Base-by-base conservation (phyloP, 768 basidiomycete species). In the Agrocybe praecox region DNA sequence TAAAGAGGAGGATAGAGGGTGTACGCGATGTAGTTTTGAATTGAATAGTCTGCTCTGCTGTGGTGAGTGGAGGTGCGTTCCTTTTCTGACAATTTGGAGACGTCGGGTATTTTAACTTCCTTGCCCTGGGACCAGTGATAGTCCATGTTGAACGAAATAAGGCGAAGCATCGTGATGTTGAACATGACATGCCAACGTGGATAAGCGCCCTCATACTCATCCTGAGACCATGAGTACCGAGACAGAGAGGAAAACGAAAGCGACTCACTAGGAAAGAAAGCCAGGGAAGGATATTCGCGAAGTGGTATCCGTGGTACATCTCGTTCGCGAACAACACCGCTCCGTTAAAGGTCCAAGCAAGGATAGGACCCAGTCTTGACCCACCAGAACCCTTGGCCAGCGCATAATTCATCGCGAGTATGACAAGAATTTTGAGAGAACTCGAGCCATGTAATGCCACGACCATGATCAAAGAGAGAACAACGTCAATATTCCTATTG, bases 101-200 rank as follows among this genome's bases (percentile, higher is more conserved):
- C 59, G 46, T 67, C 70, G 77, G 60, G 57, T 29, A 84, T 86
- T 66, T 86, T 78, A 34, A 66, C 47, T 15, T 72, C 63, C n/a
- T 63, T 12, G 69, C 76, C 62, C 9, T 77, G 84, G 5, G 92
- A 84, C 96, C 96, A 98, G 63, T 92, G 85, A 66, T 89, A 89
- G 68, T 99, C 97, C 85, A 96, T 86, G 59, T 87, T 90, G 76
- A 94, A 99, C 0, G 95, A 96, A 6, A 99, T 80, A 14, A 98
- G 80, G 29, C 96, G 85, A 42, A 98, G 80, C 90, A 96, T 96
- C 2, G 95, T 94, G 62, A 98, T 94, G 70, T 98, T 98, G 79
- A 96, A 98, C 62, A 77, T 84, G 63, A 98, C 80, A 62, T 98
- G 85, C 97, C 97, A 99, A 18, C 94, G 81, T 11, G 95, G 91